Evolutionary conservation across 192 early-diverging fungal species (phyloP).

Genomic region (Backusella circina): DNA sequence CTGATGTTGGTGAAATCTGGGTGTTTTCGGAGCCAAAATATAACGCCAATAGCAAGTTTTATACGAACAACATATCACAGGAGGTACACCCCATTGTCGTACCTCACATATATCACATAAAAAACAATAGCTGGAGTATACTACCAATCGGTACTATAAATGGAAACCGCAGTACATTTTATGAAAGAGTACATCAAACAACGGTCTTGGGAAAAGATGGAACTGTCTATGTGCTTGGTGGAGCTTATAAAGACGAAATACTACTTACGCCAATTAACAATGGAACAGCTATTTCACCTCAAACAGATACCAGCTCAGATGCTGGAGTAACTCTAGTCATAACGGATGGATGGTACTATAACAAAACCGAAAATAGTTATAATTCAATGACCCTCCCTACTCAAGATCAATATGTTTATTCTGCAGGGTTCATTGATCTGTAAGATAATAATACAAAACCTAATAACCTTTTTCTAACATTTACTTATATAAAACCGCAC

Average conservation of each 20-base stretch:
- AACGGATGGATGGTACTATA: not conserved
- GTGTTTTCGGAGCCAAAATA: not conserved
- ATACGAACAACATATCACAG: not conserved
- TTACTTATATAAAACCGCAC: not conserved
- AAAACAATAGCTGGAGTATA: not conserved
- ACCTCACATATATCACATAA: not conserved
- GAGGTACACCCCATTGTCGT: not conserved
- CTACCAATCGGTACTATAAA: not conserved
- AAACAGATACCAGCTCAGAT: too few relatives aligned
- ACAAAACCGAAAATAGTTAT: not conserved
- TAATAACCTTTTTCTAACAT: not conserved
- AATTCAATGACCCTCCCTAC: not conserved
- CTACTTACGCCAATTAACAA: not conserved
- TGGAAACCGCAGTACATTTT: not conserved
- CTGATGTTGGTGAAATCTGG: not conserved
- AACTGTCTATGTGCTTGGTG: not conserved
- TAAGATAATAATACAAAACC: not conserved
- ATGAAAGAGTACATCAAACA: not conserved
- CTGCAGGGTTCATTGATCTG: not conserved
- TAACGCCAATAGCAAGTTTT: not conserved
- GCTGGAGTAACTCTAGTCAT: not conserved
- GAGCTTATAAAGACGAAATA: not conserved
- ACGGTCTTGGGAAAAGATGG: not conserved
- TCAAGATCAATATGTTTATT: not conserved
- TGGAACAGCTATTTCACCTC: not conserved